A percentile compares a stretch with the other conserved stretches of the same genome.
phyloP scores from a whole-genome alignment of 352 stramenopile genomes.

The Globisporangium ultimum region DNA sequence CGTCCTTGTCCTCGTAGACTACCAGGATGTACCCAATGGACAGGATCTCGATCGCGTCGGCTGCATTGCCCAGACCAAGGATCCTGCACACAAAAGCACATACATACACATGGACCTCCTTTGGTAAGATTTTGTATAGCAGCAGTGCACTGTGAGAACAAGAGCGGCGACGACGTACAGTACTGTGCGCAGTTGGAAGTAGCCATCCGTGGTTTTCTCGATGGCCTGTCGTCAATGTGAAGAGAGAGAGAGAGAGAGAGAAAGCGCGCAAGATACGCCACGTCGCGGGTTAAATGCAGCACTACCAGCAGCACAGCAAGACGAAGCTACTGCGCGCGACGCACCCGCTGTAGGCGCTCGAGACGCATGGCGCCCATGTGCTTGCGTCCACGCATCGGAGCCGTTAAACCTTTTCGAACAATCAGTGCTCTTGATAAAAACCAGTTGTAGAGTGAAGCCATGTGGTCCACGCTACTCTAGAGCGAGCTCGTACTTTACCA shows the following conservation, averaged over 20 bases:
- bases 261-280: neutral
- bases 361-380: no score
- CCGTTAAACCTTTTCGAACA: no score
- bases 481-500: no score
- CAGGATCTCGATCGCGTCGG: constrained; percentile 90
- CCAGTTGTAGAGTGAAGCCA: no score
- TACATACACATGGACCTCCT: neutral
- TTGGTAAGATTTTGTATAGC: neutral
- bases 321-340: no score
- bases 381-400: no score
- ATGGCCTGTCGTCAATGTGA: constrained; percentile 32
- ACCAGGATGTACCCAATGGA: constrained; percentile 90
- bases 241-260: neutral
- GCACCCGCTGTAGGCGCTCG: no score
- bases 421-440: no score
- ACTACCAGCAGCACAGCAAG: no score
- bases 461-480: no score
- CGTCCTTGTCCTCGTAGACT: constrained; percentile 76
- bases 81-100: constrained; percentile 33
- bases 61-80: constrained; percentile 80
- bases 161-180: constrained; percentile 29
- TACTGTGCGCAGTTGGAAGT: constrained; percentile 66
- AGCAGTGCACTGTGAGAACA: neutral
- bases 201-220: constrained; percentile 48
- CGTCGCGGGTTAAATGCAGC: no score